These are phyloP conservation scores for Penicillium hesseltinei DNA, from an alignment of 2,329 filamentous ascomycete genomes.

Conservation along the genomic window DNA sequence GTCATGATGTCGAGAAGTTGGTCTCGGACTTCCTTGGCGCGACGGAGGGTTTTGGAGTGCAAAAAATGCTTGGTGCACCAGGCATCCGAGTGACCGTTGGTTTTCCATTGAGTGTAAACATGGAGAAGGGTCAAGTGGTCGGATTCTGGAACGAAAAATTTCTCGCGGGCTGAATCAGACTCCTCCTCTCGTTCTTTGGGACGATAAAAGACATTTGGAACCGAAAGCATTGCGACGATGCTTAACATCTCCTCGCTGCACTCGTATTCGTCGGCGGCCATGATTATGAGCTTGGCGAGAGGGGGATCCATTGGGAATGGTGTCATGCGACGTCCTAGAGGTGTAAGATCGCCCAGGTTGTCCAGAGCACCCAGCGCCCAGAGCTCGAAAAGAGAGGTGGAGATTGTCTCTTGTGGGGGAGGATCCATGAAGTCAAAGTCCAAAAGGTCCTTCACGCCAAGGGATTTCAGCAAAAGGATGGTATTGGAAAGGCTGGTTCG, in stretches of 20 bases:
- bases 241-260: constrained; percentile 98
- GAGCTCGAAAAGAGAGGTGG: constrained; percentile 93
- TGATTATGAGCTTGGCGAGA: constrained; percentile 90
- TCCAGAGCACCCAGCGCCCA: constrained; percentile 94
- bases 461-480: constrained; percentile 86
- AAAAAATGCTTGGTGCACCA: constrained; percentile 95
- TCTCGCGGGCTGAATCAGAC: constrained; percentile 90
- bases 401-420: constrained; percentile 95
- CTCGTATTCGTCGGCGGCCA: constrained; percentile 79
- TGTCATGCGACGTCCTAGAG: constrained; percentile 88
- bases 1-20: constrained; percentile 93
- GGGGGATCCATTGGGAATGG: constrained; percentile 98
- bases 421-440: constrained; percentile 99
- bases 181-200: constrained; percentile 97
- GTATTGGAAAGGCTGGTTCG: constrained; percentile 94
- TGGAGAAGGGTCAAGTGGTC: constrained; percentile 95
- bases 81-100: constrained; percentile 81
- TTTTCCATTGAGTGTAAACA: constrained; percentile 92
- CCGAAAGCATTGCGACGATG: constrained; percentile 96
- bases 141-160: constrained; percentile 97
- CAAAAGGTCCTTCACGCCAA: constrained; percentile 88
- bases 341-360: constrained; percentile 87
- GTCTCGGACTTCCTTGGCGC: constrained; percentile 90
- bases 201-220: constrained; percentile 94
- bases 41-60: constrained; percentile 87